phyloP scores from a whole-genome alignment of 495 filamentous ascomycete species.

The Platismatia glauca region DNA sequence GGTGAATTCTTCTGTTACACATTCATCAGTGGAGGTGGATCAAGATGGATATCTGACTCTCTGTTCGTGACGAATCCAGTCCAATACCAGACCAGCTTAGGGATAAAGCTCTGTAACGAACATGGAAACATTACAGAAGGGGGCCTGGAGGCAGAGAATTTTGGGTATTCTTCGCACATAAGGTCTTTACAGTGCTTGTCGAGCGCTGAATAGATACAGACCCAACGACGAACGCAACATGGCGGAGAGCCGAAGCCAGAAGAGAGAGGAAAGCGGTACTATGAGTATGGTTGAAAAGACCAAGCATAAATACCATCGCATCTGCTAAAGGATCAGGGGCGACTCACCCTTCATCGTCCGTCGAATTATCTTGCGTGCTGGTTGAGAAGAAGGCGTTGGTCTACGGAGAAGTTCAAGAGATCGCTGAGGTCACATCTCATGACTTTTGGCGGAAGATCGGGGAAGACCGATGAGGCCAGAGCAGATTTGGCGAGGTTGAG shows the following conservation, averaged over 20 bases:
- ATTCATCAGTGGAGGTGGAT: slow-evolving; percentile 11
- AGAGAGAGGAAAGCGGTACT: not conserved
- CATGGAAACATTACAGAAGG: slow-evolving; percentile 2
- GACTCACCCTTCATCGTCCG: not conserved
- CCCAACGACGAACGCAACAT: slow-evolving; percentile 2
- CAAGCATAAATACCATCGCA: slow-evolving; percentile 2
- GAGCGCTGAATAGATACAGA: slow-evolving; percentile 2
- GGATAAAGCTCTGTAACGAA: slow-evolving; percentile 1
- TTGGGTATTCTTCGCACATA: not conserved
- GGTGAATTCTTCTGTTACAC: slow-evolving; percentile 9
- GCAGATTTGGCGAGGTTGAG: slow-evolving; percentile 80
- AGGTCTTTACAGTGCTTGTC: not conserved
- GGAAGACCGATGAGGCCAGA: slow-evolving; percentile 93
- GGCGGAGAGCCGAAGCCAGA: slow-evolving; percentile 1
- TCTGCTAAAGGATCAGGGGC: slow-evolving; percentile 1
- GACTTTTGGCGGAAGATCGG: slow-evolving; percentile 27
- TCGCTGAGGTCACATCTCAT: slow-evolving; percentile 12
- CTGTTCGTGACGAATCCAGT: slow-evolving; percentile 1
- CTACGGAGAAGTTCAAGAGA: slow-evolving; percentile 4
- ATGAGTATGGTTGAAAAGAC: slow-evolving; percentile 2
- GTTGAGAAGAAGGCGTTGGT: not conserved
- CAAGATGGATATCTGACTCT: slow-evolving; percentile 2
- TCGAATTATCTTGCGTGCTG: not conserved
- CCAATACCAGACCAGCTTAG: not conserved
- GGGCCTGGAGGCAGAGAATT: not conserved